Evolutionary conservation across 2,329 filamentous ascomycete genomes (phyloP).

Genomic region (Venturia carpophila): DNA sequence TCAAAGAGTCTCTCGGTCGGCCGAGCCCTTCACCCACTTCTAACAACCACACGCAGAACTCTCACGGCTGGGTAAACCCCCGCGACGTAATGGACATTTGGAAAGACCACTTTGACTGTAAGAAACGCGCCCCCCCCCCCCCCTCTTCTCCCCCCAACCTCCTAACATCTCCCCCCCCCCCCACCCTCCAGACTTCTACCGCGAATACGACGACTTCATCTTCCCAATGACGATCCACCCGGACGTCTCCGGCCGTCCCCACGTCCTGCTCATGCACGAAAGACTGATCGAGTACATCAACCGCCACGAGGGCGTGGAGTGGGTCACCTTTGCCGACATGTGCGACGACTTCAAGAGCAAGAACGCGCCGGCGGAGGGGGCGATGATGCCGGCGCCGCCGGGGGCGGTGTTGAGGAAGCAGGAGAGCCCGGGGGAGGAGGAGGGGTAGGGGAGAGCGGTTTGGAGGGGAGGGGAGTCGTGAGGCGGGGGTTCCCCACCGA

Average conservation of each 20-base stretch:
- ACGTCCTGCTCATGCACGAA: slow-evolving; percentile 67
- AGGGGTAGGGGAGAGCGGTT: background rate
- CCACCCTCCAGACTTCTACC: slow-evolving; percentile 53
- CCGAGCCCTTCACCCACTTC: background rate
- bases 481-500: no score
- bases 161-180: background rate
- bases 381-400: slow-evolving; percentile 51
- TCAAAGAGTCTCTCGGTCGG: background rate
- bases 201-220: slow-evolving; percentile 68
- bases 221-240: slow-evolving; percentile 74
- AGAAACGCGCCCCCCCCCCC: background rate
- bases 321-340: slow-evolving; percentile 64
- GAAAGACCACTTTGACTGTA: slow-evolving; percentile 57
- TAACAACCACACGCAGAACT: background rate
- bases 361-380: slow-evolving; percentile 50
- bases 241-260: slow-evolving; percentile 56
- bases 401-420: slow-evolving; percentile 2
- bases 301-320: slow-evolving; percentile 54
- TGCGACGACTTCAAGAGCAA: slow-evolving; percentile 63
- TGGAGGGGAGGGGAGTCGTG: background rate
- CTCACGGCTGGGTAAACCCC: slow-evolving; percentile 50
- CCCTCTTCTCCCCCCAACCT: background rate
- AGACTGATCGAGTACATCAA: slow-evolving; percentile 63
- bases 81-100: slow-evolving; percentile 57
- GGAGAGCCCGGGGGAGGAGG: background rate